These are phyloP conservation scores for Alternaria solani DNA, from an alignment of 2,329 filamentous ascomycete genomes.

Conservation along the genomic window DNA sequence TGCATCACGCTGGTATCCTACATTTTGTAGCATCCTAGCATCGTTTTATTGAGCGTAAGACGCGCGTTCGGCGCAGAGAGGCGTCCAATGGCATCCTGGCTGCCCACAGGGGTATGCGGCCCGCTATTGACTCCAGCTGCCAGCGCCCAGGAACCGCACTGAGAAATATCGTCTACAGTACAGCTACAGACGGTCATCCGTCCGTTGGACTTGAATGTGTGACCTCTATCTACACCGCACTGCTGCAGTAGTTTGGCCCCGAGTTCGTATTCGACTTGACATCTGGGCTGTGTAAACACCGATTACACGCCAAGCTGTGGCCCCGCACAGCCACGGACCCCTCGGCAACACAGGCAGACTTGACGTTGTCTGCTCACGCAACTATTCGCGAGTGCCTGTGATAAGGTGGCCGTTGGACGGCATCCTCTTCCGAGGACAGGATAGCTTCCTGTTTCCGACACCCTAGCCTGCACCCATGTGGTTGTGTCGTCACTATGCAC, in stretches of 20 bases:
- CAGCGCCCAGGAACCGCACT: conserved; percentile 5
- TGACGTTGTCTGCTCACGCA: conserved; percentile 11
- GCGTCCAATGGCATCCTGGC: conserved; percentile 11
- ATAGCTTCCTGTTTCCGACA: conserved; percentile 2
- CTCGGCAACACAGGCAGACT: conserved; percentile 6
- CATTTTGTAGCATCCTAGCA: neutral
- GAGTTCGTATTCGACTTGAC: neutral
- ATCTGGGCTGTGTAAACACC: conserved; percentile 2
- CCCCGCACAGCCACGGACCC: conserved; percentile 13
- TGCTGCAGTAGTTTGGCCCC: neutral
- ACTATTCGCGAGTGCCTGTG: conserved; percentile 9
- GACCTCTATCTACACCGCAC: neutral
- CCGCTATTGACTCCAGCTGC: conserved; percentile 15
- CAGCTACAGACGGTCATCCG: neutral
- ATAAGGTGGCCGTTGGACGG: neutral
- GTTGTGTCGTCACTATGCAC: conserved; percentile 15
- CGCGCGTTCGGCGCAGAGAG: conserved; percentile 23
- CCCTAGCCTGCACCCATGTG: neutral
- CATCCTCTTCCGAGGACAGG: conserved; percentile 5
- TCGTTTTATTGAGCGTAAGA: conserved; percentile 13
- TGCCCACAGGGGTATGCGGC: conserved; percentile 16
- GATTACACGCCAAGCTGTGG: neutral
- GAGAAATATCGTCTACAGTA: neutral
- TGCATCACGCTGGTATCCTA: conserved; percentile 9
- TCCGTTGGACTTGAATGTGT: neutral